Evolutionary conservation across 805 yeast genomes (phyloP).

Genomic region (Saccharomyces eubayanus): DNA sequence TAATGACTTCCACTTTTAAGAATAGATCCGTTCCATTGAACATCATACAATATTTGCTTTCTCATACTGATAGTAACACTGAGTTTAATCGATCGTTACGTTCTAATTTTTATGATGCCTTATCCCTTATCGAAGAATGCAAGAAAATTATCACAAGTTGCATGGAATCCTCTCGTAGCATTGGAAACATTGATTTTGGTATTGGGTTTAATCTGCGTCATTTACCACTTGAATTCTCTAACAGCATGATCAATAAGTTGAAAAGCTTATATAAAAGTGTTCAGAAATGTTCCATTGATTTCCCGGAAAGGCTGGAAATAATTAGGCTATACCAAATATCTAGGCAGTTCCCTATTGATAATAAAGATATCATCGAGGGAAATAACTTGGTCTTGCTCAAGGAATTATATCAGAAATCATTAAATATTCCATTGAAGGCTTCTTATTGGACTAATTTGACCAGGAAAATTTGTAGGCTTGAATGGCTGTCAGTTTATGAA

Average conservation of each 20-base stretch:
- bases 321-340: not conserved
- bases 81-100: not conserved
- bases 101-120: not conserved
- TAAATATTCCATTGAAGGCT: slow-evolving; percentile 11
- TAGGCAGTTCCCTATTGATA: not conserved
- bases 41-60: not conserved
- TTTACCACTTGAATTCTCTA: slow-evolving; percentile 2
- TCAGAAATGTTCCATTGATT: slow-evolving; percentile 5
- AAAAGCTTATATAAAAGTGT: slow-evolving; percentile 1
- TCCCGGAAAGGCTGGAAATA: slow-evolving; percentile 9
- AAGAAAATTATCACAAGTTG: not conserved
- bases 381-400: slow-evolving; percentile 4
- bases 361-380: slow-evolving; percentile 1
- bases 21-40: not conserved
- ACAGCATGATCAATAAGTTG: slow-evolving; percentile 2
- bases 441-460: slow-evolving; percentile 7
- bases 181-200: slow-evolving; percentile 1
- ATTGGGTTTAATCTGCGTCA: slow-evolving; percentile 5
- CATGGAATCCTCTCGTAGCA: not conserved
- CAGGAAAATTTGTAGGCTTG: slow-evolving; percentile 10
- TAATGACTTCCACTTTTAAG: not conserved
- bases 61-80: not conserved
- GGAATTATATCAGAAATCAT: slow-evolving; percentile 7
- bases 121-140: not conserved
- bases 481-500: slow-evolving; percentile 20